Base-by-base conservation (phyloP, 306 rosid genomes). In the Quercus variabilis region DNA sequence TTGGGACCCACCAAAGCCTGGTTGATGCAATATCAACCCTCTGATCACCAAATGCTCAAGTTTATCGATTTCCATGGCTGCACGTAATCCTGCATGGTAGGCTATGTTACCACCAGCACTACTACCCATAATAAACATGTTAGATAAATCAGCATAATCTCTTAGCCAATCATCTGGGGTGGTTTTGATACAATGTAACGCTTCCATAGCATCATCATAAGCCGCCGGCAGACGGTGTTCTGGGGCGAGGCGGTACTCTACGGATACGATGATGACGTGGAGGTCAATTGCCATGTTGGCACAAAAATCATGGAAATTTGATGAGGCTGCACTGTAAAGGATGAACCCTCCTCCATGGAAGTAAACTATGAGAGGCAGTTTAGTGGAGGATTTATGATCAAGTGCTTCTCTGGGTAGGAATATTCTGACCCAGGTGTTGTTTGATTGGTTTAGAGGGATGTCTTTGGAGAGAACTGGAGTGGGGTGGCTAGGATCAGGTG, bases 81-180 rank as follows among this genome's bases (percentile, higher is more conserved):
- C 79, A 12, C 83, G 87, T 0, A 88, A 79, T 52, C 79, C 88
- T 1, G 81, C 85, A 23, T 76, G 73, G 76, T 86, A 90, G 0
- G 91, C 86, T 23, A 90, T 90, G 72, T 84, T 90, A 0, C 46
- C 91, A 2, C 91, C 90, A 0, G 91, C 85, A 21, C 91, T 88
- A 3, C 49, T 1, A 15, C 94, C 94, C 94, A 88, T 86, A 1
- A 90, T 83, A 52, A 76, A 88, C 49, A 84, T 81, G 17, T 75
- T 80, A 2, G 90, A 79, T 0, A 55, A 52, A 15, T 90, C 94
- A 2, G 87, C 90, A 18, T 82, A 56, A 7, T 71, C 55, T 10
- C 19, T 74, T 69, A 90, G 35, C 91, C 91, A 90, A 4, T 76
- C 83, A 20, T 90, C 77, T 7, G 72, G 15, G 15, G 55, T 8